Conservation (phyloP, 306 rosid species). For the Cucumis hystrix region DNA sequence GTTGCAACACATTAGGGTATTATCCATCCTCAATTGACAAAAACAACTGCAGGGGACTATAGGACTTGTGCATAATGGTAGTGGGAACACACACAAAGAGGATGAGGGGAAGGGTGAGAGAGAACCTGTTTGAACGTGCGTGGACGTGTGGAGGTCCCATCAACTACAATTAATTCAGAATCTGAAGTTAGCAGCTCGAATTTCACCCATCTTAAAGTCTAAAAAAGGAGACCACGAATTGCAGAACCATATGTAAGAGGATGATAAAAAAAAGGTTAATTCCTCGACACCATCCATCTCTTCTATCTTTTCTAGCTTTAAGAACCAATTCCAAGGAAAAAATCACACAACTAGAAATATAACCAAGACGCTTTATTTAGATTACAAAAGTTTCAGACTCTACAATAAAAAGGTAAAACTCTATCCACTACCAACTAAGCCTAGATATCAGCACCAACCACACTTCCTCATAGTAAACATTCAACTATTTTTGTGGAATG, state of each 20-base stretch:
- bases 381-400: background rate
- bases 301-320: background rate
- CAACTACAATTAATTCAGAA: conserved; percentile 42
- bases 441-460: background rate
- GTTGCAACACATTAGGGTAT: background rate
- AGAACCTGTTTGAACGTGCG: conserved; percentile 57
- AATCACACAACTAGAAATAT: background rate
- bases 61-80: background rate
- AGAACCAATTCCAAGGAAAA: background rate
- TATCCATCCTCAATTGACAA: background rate
- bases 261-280: too few species aligned
- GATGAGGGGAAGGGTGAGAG: conserved; percentile 6
- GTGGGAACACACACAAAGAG: background rate
- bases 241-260: too few species aligned
- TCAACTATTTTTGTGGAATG: too few species aligned
- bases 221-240: background rate
- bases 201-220: background rate
- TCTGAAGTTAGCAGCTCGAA: conserved; percentile 12
- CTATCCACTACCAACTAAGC: background rate
- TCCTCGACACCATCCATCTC: background rate
- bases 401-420: background rate
- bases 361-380: background rate
- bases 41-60: background rate
- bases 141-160: conserved; percentile 73
- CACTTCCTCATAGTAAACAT: background rate